A percentile compares a stretch with the other conserved stretches of the same genome.
Evolutionary conservation across 169 alveolate genomes (phyloP).

Genomic region (Toxoplasma gondii): DNA sequence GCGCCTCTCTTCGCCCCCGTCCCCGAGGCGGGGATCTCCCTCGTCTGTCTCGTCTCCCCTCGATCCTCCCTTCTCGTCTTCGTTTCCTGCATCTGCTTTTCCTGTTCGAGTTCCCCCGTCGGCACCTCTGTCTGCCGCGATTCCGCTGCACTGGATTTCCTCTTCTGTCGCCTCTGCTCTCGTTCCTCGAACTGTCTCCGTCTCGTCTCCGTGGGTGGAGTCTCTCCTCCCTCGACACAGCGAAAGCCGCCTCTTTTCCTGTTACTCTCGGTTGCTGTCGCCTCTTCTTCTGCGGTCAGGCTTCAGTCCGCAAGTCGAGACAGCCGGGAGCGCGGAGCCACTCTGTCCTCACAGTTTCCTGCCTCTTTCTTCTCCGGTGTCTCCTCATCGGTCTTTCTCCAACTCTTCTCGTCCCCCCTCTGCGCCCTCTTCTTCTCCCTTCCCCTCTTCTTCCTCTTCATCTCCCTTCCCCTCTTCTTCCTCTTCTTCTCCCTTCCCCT

Average conservation of each 20-base stretch:
- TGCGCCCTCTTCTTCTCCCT: neutral
- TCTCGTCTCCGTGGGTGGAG: neutral
- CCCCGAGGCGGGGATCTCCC: no score
- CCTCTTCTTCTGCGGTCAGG: neutral
- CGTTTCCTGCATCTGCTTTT: neutral
- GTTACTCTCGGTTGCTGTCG: no score
- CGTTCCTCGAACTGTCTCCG: neutral
- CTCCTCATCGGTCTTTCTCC: neutral
- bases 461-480: neutral
- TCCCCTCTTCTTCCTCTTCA: neutral
- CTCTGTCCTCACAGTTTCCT: no score
- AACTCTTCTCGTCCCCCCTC: neutral
- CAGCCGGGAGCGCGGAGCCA: no score
- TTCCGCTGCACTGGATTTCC: neutral
- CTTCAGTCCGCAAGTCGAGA: neutral
- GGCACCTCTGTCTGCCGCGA: neutral
- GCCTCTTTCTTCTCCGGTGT: no score
- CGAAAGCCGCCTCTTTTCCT: no score
- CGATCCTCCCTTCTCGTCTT: neutral
- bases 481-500: neutral
- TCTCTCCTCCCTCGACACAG: neutral
- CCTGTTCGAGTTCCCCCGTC: neutral
- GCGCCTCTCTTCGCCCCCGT: no score
- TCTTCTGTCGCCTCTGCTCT: neutral
- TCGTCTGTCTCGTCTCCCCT: no score